Evolutionary conservation across 2,329 filamentous ascomycete species (phyloP).

Genomic region (Neonectria ditissima): DNA sequence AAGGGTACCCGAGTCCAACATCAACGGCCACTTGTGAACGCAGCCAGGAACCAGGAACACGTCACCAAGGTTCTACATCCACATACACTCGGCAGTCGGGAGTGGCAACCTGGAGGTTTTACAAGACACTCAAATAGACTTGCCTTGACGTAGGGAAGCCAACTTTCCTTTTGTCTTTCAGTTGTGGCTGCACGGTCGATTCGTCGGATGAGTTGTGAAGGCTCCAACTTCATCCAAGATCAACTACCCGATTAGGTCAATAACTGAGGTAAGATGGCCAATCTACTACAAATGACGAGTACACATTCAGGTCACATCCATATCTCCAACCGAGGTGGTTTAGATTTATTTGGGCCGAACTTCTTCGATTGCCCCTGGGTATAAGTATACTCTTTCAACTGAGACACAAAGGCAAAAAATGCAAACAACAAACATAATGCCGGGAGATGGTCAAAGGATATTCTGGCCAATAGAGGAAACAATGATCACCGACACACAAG

Average conservation of each 20-base stretch:
- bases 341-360: neutral
- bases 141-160: neutral
- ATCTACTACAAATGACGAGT: no score
- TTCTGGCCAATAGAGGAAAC: neutral
- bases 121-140: neutral
- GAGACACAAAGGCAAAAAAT: neutral
- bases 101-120: neutral
- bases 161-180: neutral
- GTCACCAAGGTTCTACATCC: conserved; percentile 18
- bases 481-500: neutral
- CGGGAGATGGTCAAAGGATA: no score
- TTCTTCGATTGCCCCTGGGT: neutral
- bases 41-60: conserved; percentile 11
- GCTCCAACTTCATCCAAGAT: neutral
- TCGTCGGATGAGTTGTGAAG: neutral
- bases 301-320: no score
- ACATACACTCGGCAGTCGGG: conserved; percentile 21
- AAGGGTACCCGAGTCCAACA: neutral
- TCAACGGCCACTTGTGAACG: neutral
- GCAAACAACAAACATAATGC: neutral
- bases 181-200: neutral
- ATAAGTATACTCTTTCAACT: neutral
- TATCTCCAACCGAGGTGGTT: no score
- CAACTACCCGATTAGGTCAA: neutral
- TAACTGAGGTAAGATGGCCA: no score